A percentile compares a stretch with the other conserved stretches of the same genome.
Evolutionary conservation across 352 stramenopile genomes (phyloP).

Genomic region (Globisporangium iwayamae): DNA sequence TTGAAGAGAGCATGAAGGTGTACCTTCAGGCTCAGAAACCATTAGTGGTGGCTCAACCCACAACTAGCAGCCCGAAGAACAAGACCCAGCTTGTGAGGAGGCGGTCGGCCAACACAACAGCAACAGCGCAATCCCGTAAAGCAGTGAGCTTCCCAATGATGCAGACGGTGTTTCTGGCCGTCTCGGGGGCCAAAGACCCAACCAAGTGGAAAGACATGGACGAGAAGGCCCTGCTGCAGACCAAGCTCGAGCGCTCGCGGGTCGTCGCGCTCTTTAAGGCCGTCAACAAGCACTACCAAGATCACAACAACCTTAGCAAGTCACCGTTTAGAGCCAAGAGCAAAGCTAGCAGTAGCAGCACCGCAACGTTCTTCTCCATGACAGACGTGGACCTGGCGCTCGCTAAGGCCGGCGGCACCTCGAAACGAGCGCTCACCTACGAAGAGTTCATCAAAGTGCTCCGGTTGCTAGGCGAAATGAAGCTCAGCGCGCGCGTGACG

Average conservation of each 20-base stretch:
- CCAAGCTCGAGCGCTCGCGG: slow-evolving; percentile 51
- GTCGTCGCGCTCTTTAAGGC: slow-evolving; percentile 47
- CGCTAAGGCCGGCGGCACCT: slow-evolving; percentile 41
- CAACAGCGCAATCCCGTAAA: not conserved
- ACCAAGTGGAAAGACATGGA: slow-evolving; percentile 33
- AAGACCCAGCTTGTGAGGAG: not conserved
- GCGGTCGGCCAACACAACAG: not conserved
- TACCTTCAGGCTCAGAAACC: not conserved
- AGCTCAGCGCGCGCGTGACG: slow-evolving; percentile 18
- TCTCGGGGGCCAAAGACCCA: slow-evolving; percentile 36
- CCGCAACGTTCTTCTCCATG: slow-evolving; percentile 32
- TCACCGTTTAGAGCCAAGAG: not conserved
- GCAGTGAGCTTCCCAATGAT: slow-evolving; percentile 22
- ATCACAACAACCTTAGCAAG: slow-evolving; percentile 6
- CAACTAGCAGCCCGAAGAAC: not conserved
- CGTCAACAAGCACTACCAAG: slow-evolving; percentile 25
- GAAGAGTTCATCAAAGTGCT: slow-evolving; percentile 39
- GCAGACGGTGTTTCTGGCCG: slow-evolving; percentile 41
- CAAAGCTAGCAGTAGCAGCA: slow-evolving; percentile 14
- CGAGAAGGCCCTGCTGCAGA: slow-evolving; percentile 31
- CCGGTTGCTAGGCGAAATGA: slow-evolving; percentile 29
- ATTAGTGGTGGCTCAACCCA: not conserved
- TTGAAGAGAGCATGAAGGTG: slow-evolving; percentile 14
- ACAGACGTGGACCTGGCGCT: slow-evolving; percentile 59
- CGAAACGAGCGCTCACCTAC: slow-evolving; percentile 47